Evolutionary conservation across 768 basidiomycete species (phyloP), one percentile per base, ranked within the genome.

Genomic region (Cubamyces sp.): DNA sequence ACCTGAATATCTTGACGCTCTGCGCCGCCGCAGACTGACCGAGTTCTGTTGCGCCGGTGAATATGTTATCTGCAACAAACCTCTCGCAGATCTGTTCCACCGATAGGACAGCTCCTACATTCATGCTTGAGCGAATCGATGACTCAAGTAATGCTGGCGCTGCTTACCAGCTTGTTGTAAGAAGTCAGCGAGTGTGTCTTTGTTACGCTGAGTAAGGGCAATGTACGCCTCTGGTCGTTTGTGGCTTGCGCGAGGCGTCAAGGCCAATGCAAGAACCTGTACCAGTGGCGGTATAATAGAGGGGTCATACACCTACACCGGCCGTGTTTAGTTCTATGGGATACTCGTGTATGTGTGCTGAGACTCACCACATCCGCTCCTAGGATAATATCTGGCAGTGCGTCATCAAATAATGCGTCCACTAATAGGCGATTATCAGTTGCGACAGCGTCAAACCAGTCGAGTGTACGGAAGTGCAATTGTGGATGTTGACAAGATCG

Each of bases 381-480:
- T 0, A 94, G 68, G 40, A 93, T 76, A 8, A 92, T 56, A 51
- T 90, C 85, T 2, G 83, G 77, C 6, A 77, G 70, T 15, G 82
- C 75, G 21, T 80, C 74, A 23, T 71, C 59, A 4, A 92, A 66
- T 3, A 82, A 66, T 7, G 66, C 61, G 3, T 76, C 43, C 11
- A 76, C 62, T 16, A 52, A 34, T 19, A 57, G 15, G 57, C 58
- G 43, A 50, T 63, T 52, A 9, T 60, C 52, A 23, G 71, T 66
- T 37, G 80, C 76, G n/a, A 84, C 66, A 4, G 88, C 82, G 60
- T 84, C 80, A 11, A 78, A 76, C 91, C 91, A 93, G 69, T 92
- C 88, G 18, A 92, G 71, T n/a, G 74, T 66, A 19, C 73, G 70
- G 60, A 78, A 83, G 18, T 74, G 64, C 18, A 90, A 55, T 34